Conservation (phyloP, 2,329 filamentous ascomycete species). For the Neonectria neomacrospora region DNA sequence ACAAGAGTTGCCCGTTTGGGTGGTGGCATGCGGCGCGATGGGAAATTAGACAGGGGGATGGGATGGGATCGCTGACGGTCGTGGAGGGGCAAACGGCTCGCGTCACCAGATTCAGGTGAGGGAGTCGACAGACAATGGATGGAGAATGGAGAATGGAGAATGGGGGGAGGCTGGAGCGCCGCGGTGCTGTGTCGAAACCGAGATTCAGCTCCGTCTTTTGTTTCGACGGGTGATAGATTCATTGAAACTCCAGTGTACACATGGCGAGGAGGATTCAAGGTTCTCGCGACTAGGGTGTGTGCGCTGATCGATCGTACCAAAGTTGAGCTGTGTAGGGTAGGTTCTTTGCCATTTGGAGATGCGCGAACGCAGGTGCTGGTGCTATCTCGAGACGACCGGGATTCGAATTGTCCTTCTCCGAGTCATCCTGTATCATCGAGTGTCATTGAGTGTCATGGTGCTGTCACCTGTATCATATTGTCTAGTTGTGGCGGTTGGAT, state of each 20-base stretch:
- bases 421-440: slow-evolving; percentile 16
- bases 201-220: slow-evolving; percentile 25
- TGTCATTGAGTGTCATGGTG: slow-evolving; percentile 2
- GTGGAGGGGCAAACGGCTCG: slow-evolving; percentile 4
- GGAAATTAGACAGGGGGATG: slow-evolving; percentile 33
- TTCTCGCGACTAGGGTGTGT: not conserved
- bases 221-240: slow-evolving; percentile 25
- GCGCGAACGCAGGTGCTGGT: not conserved
- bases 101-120: slow-evolving; percentile 40
- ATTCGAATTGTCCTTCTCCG: not conserved
- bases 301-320: not conserved
- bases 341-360: not conserved
- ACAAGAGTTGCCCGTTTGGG: slow-evolving; percentile 6
- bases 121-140: not conserved
- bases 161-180: not conserved
- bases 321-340: not conserved
- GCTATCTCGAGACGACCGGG: not conserved
- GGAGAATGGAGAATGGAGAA: not conserved
- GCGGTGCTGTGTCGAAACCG: slow-evolving; percentile 14
- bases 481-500: slow-evolving; percentile 6
- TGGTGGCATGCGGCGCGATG: not conserved
- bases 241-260: slow-evolving; percentile 6
- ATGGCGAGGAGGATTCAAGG: not conserved
- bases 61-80: slow-evolving; percentile 9
- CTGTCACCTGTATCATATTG: not conserved